phyloP scores from a whole-genome alignment of 2,329 filamentous ascomycete genomes.

The Arthrocladium fulminans region DNA sequence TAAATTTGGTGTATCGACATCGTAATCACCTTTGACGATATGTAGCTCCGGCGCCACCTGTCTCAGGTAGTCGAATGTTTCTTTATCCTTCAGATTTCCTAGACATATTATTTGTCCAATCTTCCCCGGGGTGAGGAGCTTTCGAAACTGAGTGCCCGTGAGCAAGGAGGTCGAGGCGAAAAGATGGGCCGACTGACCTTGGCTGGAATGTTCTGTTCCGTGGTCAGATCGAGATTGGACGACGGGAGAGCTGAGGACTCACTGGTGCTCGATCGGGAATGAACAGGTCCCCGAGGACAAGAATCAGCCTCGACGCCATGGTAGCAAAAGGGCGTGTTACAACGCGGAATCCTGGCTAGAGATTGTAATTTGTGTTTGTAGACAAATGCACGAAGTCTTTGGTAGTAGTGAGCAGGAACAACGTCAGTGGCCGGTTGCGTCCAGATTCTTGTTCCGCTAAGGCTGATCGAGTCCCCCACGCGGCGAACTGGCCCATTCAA shows the following conservation, averaged over 20 bases:
- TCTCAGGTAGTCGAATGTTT: constrained; percentile 72
- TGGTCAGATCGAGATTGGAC: constrained; percentile 14
- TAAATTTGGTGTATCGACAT: constrained; percentile 57
- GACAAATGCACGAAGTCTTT: neutral
- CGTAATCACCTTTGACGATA: constrained; percentile 62
- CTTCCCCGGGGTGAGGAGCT: constrained; percentile 73
- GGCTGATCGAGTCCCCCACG: too few relatives aligned
- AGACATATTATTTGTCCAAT: constrained; percentile 74
- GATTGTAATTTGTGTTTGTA: too few relatives aligned
- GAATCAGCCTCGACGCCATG: constrained; percentile 78
- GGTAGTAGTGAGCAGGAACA: neutral
- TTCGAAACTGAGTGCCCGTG: constrained; percentile 59
- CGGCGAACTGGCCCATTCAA: too few relatives aligned
- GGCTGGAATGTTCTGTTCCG: constrained; percentile 65
- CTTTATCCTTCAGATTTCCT: constrained; percentile 70
- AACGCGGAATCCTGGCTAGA: too few relatives aligned
- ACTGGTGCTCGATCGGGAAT: constrained; percentile 84
- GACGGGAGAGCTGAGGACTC: constrained; percentile 22
- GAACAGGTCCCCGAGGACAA: constrained; percentile 87
- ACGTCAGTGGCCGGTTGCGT: neutral
- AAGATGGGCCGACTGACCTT: constrained; percentile 52
- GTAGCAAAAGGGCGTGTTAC: neutral
- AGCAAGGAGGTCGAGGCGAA: constrained; percentile 5
- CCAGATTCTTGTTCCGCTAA: neutral
- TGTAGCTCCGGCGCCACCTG: constrained; percentile 63